phyloP scores from a whole-genome alignment of 768 basidiomycete species.

The Leccinum pellstonianum region DNA sequence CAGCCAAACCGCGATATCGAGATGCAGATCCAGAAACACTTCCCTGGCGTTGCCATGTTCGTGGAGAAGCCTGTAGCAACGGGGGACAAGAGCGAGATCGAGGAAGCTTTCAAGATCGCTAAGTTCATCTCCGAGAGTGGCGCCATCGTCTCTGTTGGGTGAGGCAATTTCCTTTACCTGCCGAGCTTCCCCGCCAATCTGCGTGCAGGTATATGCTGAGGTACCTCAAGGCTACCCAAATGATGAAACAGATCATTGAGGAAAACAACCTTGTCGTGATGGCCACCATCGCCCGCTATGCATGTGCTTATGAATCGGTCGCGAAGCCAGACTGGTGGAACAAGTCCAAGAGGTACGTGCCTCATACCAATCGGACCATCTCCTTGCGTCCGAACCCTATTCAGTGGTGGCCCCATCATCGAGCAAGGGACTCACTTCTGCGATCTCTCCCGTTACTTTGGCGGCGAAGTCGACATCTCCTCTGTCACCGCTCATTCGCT shows the following conservation, averaged over 20 bases:
- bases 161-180: conserved; percentile 25
- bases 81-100: conserved; percentile 65
- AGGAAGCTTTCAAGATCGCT: conserved; percentile 68
- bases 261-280: conserved; percentile 95
- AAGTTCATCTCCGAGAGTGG: conserved; percentile 65
- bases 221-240: conserved; percentile 90
- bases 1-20: conserved; percentile 82
- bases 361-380: conserved; percentile 2
- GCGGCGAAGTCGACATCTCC: conserved; percentile 88
- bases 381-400: conserved; percentile 6
- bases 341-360: conserved; percentile 78
- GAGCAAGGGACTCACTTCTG: conserved; percentile 98
- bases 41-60: conserved; percentile 88
- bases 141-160: conserved; percentile 89
- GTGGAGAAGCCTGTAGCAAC: conserved; percentile 92
- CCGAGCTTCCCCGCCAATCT: neutral
- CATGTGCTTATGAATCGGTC: conserved; percentile 79
- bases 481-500: conserved; percentile 82
- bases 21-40: conserved; percentile 78
- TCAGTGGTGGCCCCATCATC: conserved; percentile 74
- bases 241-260: conserved; percentile 94
- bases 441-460: conserved; percentile 95
- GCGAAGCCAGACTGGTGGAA: conserved; percentile 92
- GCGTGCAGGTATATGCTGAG: conserved; percentile 81
- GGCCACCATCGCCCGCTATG: conserved; percentile 94